Evolutionary conservation across 1,139 yeast genomes (phyloP).

Genomic region (Candida sanyaensis): DNA sequence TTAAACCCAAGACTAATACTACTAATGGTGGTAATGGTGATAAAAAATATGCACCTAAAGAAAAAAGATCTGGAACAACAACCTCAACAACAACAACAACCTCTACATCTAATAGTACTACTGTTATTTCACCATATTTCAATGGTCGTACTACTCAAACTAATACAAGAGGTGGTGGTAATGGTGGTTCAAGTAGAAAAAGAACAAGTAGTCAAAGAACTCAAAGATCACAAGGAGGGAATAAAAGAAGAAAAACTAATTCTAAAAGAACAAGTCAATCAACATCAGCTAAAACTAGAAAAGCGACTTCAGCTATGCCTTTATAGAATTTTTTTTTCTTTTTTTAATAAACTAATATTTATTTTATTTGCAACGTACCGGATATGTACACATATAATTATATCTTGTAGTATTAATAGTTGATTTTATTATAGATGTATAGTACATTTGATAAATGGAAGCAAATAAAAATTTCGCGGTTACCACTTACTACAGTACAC

Average conservation of each 20-base stretch:
- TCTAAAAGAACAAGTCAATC: background rate
- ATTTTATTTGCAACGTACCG: background rate
- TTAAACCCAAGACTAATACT: conserved; percentile 7
- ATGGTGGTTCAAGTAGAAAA: background rate
- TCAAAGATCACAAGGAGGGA: background rate
- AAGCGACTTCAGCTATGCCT: conserved; percentile 1
- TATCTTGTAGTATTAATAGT: no score
- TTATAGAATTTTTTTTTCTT: conserved; percentile 1
- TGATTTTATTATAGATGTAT: no score
- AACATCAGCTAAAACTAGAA: background rate
- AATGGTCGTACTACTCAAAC: background rate
- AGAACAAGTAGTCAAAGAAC: background rate
- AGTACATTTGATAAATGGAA: no score
- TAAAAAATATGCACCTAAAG: background rate
- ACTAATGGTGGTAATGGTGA: background rate
- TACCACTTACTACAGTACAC: no score
- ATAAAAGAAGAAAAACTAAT: background rate
- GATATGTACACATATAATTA: no score
- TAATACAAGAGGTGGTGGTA: background rate
- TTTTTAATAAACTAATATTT: background rate
- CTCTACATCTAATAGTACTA: background rate
- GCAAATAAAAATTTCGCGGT: no score
- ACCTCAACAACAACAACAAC: no score
- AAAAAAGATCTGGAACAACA: background rate
- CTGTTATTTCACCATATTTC: background rate